phyloP scores from a whole-genome alignment of 179 eudicot species.

The Carnegiea gigantea region DNA sequence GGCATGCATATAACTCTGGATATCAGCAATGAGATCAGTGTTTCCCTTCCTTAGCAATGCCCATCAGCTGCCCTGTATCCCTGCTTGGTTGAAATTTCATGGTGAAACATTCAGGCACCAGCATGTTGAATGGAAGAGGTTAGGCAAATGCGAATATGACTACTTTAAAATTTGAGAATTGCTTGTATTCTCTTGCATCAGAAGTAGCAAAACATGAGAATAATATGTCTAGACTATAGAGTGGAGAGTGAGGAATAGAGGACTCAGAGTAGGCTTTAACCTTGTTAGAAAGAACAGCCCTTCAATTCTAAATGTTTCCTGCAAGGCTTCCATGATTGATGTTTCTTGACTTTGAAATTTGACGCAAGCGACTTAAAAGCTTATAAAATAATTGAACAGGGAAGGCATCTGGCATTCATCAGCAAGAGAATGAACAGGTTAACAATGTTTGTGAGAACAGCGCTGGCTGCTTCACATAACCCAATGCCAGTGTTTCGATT shows the following conservation, averaged over 20 bases:
- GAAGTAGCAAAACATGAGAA: background rate
- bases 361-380: constrained; percentile 1
- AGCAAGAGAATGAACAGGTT: constrained; percentile 28
- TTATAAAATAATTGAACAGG: constrained; percentile 29
- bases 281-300: background rate
- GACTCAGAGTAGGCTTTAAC: background rate
- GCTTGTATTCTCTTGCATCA: background rate
- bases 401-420: constrained; percentile 9
- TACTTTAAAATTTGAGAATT: background rate
- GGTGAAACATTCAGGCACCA: background rate
- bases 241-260: background rate
- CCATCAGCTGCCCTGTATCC: background rate
- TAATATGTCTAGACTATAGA: constrained; percentile 10
- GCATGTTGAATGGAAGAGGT: background rate
- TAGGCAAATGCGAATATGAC: background rate
- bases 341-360: background rate
- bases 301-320: constrained; percentile 1
- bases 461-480: constrained; percentile 17
- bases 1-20: background rate
- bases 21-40: background rate
- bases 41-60: background rate
- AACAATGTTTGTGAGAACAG: constrained; percentile 36
- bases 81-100: background rate
- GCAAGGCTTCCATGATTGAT: background rate
- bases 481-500: constrained; percentile 29